Evolutionary conservation across 805 yeast genomes (phyloP).

Genomic region (Candida michaelii): DNA sequence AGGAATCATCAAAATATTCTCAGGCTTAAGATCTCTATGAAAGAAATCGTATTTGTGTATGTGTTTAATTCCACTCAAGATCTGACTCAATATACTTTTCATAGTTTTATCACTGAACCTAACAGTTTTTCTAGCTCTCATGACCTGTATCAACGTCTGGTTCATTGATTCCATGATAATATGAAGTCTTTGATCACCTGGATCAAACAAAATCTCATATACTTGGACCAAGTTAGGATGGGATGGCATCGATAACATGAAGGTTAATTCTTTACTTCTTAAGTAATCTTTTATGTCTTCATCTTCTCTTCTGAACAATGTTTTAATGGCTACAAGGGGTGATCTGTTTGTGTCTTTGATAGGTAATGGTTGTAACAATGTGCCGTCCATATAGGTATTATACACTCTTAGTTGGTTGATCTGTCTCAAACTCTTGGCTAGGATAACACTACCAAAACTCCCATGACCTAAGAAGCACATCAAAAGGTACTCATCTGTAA

Average conservation of each 20-base stretch:
- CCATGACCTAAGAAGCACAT: slow-evolving; percentile 67
- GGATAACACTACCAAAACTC: slow-evolving; percentile 68
- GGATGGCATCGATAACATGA: slow-evolving; percentile 64
- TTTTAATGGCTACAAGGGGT: slow-evolving; percentile 68
- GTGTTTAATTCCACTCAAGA: slow-evolving; percentile 76
- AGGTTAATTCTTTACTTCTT: slow-evolving; percentile 62
- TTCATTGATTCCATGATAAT: slow-evolving; percentile 90
- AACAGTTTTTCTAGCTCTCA: slow-evolving; percentile 56
- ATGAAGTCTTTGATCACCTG: slow-evolving; percentile 56
- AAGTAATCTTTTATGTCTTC: slow-evolving; percentile 30
- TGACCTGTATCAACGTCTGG: slow-evolving; percentile 75
- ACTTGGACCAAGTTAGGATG: slow-evolving; percentile 74
- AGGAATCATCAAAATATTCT: slow-evolving; percentile 75
- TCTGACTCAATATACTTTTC: slow-evolving; percentile 67
- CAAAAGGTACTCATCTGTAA: slow-evolving; percentile 37
- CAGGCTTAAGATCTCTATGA: slow-evolving; percentile 94
- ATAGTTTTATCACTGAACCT: slow-evolving; percentile 59
- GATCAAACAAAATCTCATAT: slow-evolving; percentile 78
- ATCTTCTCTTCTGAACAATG: slow-evolving; percentile 57
- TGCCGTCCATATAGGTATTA: slow-evolving; percentile 28
- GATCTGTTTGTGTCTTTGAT: slow-evolving; percentile 12
- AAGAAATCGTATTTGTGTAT: slow-evolving; percentile 69
- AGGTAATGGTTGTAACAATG: slow-evolving; percentile 49
- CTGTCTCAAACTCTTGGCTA: slow-evolving; percentile 51
- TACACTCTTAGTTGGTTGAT: slow-evolving; percentile 15